A percentile compares a stretch with the other conserved stretches of the same genome.
phyloP scores from a whole-genome alignment of 1,284 basidiomycete genomes.

The Leucocoprinus gongylophorus region DNA sequence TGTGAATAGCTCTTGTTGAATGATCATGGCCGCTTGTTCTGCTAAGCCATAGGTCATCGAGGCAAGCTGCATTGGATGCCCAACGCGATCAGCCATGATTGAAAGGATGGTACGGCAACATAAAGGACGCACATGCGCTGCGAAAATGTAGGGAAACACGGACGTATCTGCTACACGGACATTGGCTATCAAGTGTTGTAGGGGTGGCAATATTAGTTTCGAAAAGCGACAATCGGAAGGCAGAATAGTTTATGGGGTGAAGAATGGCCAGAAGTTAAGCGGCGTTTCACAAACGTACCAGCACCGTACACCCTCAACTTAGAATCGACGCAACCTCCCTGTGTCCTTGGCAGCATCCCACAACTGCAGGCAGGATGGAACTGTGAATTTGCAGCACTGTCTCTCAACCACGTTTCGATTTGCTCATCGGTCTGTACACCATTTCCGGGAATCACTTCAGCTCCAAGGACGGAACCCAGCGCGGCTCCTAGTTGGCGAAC shows the following conservation, averaged over 20 bases:
- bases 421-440: constrained; percentile 36
- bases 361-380: constrained; percentile 25
- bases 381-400: constrained; percentile 28
- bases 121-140: constrained; percentile 38
- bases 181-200: constrained; percentile 30
- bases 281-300: constrained; percentile 13
- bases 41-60: constrained; percentile 64
- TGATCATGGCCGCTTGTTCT: constrained; percentile 59
- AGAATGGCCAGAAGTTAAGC: no score
- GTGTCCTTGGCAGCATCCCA: constrained; percentile 23
- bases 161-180: constrained; percentile 49
- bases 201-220: background rate
- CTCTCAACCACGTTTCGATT: constrained; percentile 28
- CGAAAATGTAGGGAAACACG: constrained; percentile 47
- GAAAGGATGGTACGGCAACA: constrained; percentile 9
- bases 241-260: background rate
- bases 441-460: constrained; percentile 34
- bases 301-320: constrained; percentile 32
- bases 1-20: constrained; percentile 23
- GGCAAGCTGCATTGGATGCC: constrained; percentile 33
- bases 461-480: constrained; percentile 26
- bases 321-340: constrained; percentile 30
- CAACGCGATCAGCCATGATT: background rate
- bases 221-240: background rate
- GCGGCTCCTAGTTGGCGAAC: constrained; percentile 38